Evolutionary conservation across 164 flowering plant genomes (phyloP).

Genomic region (Euptelea pleiosperma): DNA sequence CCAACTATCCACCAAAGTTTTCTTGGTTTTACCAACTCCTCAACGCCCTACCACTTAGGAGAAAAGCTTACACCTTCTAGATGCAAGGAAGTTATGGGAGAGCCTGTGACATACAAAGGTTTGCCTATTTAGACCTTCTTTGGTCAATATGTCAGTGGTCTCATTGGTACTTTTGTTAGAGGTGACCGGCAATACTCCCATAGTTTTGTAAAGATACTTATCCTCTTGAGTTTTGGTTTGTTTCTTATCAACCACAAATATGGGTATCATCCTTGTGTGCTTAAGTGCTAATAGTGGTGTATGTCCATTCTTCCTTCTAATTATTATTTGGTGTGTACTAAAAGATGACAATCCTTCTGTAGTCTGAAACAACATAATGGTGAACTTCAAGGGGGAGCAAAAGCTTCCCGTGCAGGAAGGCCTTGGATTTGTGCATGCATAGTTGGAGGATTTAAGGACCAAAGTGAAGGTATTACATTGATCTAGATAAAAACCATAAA

Average conservation of each 20-base stretch:
- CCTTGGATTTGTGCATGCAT: slow-evolving; percentile 90
- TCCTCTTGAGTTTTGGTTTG: not conserved
- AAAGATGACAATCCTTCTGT: slow-evolving; percentile 12
- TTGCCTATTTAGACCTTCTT: too few species aligned
- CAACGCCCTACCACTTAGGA: too few species aligned
- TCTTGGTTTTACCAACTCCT: too few species aligned
- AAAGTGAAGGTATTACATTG: slow-evolving; percentile 53
- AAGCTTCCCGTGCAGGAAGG: slow-evolving; percentile 81
- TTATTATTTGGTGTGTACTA: not conserved
- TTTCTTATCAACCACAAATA: not conserved
- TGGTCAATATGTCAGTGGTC: too few species aligned
- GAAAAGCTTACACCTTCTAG: too few species aligned
- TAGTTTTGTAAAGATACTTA: not conserved
- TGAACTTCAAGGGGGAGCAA: slow-evolving; percentile 83
- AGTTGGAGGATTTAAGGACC: slow-evolving; percentile 57
- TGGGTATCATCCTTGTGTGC: not conserved
- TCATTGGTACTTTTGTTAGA: too few species aligned
- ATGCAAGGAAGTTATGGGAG: too few species aligned
- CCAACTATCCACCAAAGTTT: too few species aligned
- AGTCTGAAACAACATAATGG: slow-evolving; percentile 89
- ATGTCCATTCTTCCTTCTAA: not conserved
- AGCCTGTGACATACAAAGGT: too few species aligned
- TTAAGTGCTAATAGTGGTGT: not conserved
- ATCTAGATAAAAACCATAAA: not conserved
- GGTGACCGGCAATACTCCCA: not conserved